Conservation (phyloP, 1,284 basidiomycete genomes). For the Austroboletus novae-zelandiae region DNA sequence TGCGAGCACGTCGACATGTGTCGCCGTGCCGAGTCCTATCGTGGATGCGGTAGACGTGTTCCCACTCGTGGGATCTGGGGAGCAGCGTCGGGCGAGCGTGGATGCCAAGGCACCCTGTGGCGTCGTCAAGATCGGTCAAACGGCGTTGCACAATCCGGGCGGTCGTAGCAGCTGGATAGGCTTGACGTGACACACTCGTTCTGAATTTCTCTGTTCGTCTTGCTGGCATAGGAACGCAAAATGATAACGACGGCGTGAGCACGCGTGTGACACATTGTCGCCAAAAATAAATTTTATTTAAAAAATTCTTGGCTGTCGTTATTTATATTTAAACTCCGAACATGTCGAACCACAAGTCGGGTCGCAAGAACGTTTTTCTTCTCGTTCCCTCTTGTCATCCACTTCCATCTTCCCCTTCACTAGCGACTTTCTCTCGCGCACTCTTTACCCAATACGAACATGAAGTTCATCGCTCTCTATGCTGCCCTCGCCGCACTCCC, state of each 20-base stretch:
- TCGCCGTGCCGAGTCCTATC: constrained; percentile 56
- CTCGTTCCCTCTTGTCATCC: constrained; percentile 1
- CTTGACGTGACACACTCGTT: constrained; percentile 39
- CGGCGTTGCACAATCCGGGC: constrained; percentile 84
- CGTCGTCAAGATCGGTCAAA: constrained; percentile 89
- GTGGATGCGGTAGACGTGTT: constrained; percentile 57
- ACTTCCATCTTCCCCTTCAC: neutral
- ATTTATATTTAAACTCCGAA: constrained; percentile 31
- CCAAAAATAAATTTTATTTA: neutral
- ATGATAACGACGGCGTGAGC: neutral
- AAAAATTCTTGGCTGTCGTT: neutral
- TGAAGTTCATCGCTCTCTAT: constrained; percentile 51
- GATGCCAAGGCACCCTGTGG: constrained; percentile 30
- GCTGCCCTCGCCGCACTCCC: constrained; percentile 47
- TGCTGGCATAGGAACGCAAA: neutral
- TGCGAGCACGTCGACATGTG: constrained; percentile 39
- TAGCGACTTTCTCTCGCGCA: constrained; percentile 19
- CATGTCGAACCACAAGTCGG: constrained; percentile 7
- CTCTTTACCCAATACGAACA: constrained; percentile 31
- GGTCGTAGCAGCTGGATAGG: constrained; percentile 94
- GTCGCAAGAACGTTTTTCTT: neutral
- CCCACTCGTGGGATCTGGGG: constrained; percentile 22
- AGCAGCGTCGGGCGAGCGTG: constrained; percentile 14
- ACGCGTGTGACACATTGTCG: neutral
- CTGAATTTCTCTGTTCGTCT: neutral